Conservation (phyloP, 2,329 filamentous ascomycete species). For the Rutstroemia sp. region DNA sequence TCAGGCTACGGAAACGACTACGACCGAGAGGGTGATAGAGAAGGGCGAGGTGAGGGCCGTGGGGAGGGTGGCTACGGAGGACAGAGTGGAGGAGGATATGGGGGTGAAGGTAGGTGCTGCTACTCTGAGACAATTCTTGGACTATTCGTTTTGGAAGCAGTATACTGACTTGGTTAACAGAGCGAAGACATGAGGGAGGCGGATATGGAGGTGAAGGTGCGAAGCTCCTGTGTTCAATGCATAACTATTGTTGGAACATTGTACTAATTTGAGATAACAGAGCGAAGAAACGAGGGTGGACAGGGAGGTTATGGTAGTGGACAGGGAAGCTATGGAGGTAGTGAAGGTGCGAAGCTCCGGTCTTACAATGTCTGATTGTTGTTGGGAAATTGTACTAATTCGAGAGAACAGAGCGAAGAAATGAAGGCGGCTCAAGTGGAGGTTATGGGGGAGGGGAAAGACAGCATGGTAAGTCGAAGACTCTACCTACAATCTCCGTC, state of each 20-base stretch:
- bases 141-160: no score
- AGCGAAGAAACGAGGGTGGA: neutral
- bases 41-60: slow-evolving; percentile 20
- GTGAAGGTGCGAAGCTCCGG: neutral
- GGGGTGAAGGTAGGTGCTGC: neutral
- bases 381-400: no score
- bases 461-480: neutral
- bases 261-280: neutral
- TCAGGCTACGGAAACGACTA: slow-evolving; percentile 7
- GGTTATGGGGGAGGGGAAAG: slow-evolving; percentile 9
- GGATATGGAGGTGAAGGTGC: neutral
- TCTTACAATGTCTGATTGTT: no score
- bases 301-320: neutral
- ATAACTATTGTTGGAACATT: no score
- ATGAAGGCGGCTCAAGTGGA: slow-evolving; percentile 11
- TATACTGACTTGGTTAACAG: no score
- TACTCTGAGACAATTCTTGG: no score
- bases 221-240: neutral
- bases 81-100: neutral
- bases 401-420: neutral
- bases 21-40: slow-evolving; percentile 1
- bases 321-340: neutral
- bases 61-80: neutral
- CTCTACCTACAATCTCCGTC: neutral
- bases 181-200: no score